Conservation (phyloP, 257 asterid genomes). For the Nicotiana benthamiana region DNA sequence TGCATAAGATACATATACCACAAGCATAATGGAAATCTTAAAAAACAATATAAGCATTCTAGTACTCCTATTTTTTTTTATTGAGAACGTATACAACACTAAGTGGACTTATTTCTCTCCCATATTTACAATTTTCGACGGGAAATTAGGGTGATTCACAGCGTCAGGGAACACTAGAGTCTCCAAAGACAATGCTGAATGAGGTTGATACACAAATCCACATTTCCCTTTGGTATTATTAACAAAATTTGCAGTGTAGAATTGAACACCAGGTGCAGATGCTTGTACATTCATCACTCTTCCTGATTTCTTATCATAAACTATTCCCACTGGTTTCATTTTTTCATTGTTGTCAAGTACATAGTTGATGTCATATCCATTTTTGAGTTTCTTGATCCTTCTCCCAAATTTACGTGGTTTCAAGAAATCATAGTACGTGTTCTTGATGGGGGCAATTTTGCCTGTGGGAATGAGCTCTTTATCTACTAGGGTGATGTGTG, state of each 20-base stretch:
- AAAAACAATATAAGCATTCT: not conserved
- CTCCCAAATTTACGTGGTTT: conserved; percentile 7
- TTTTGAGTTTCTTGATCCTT: conserved; percentile 2
- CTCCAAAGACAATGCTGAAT: conserved; percentile 29
- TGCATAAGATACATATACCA: conserved; percentile 6
- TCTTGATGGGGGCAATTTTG: not conserved
- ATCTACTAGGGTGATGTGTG: conserved; percentile 5
- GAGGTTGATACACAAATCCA: conserved; percentile 7
- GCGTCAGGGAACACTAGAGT: conserved; percentile 88
- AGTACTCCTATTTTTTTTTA: conserved; percentile 7
- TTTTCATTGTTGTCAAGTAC: not conserved
- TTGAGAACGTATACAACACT: conserved; percentile 41
- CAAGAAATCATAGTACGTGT: conserved; percentile 16
- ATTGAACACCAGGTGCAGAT: conserved; percentile 13
- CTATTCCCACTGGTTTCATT: conserved; percentile 1
- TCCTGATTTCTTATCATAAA: conserved; percentile 13
- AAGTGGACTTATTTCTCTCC: conserved; percentile 44
- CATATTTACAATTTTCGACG: conserved; percentile 46
- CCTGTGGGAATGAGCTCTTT: conserved; percentile 11
- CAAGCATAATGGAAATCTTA: not conserved
- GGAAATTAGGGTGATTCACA: conserved; percentile 69
- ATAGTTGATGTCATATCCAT: conserved; percentile 20
- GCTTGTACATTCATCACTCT: conserved; percentile 7
- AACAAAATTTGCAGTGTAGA: not conserved
- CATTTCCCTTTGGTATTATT: conserved; percentile 10